Evolutionary conservation across 2,329 filamentous ascomycete species (phyloP).

Genomic region (Alternaria sp.): DNA sequence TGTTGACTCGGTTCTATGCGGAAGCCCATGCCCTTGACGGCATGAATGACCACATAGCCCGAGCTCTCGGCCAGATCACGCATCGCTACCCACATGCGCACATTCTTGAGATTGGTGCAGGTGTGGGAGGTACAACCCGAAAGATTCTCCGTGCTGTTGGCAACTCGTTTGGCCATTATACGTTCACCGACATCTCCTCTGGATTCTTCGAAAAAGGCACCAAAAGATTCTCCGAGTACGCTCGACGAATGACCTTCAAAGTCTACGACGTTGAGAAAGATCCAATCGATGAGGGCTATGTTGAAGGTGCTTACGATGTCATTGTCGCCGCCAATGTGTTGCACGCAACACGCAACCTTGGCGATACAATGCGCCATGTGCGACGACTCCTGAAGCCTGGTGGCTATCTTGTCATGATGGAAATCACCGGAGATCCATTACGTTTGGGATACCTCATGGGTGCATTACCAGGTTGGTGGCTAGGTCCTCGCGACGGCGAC

Average conservation of each 20-base stretch:
- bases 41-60: neutral
- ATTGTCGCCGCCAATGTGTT: slow-evolving; percentile 27
- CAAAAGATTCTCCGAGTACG: neutral
- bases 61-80: neutral
- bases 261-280: slow-evolving; percentile 24
- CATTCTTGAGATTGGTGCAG: neutral
- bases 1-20: too few relatives aligned
- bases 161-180: slow-evolving; percentile 29
- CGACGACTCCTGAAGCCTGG: slow-evolving; percentile 30
- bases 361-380: slow-evolving; percentile 15
- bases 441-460: slow-evolving; percentile 29
- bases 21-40: too few relatives aligned
- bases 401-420: slow-evolving; percentile 50
- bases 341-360: slow-evolving; percentile 16
- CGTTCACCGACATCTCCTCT: slow-evolving; percentile 4
- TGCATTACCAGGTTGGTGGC: slow-evolving; percentile 53
- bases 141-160: neutral
- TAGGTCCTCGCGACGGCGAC: slow-evolving; percentile 23
- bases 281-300: slow-evolving; percentile 18
- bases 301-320: slow-evolving; percentile 19
- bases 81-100: neutral
- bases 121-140: neutral
- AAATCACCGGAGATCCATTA: slow-evolving; percentile 20
- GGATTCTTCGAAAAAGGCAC: slow-evolving; percentile 18
- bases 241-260: slow-evolving; percentile 6